Percentiles rank a stretch among this genome's conserved stretches.
phyloP scores from a whole-genome alignment of 148 eudicot genomes.

The Vaccinium myrtillus region DNA sequence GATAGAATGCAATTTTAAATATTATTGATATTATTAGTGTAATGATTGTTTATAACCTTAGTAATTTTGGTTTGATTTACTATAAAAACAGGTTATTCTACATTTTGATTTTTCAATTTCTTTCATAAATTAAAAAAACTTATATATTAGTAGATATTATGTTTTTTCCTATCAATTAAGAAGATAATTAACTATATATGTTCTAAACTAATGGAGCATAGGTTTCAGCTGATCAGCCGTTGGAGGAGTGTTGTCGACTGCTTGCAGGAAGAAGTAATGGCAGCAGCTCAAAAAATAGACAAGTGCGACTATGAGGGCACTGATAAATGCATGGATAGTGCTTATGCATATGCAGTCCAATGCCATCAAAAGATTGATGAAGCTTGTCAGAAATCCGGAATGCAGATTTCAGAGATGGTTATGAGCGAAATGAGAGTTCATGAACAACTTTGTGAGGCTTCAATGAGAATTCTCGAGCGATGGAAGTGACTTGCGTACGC shows the following conservation, averaged over 20 bases:
- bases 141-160: no score
- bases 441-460: slow-evolving; percentile 7
- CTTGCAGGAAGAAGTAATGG: neutral
- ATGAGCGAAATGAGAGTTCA: neutral
- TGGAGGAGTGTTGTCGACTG: neutral
- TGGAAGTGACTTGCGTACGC: neutral
- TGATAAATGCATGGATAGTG: neutral
- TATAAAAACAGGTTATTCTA: no score
- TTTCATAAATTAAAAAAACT: no score
- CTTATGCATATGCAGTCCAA: neutral
- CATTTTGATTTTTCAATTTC: no score
- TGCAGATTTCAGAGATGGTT: neutral
- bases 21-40: no score
- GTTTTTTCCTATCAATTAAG: neutral
- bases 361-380: slow-evolving; percentile 1
- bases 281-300: neutral
- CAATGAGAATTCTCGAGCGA: neutral
- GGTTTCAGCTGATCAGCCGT: neutral
- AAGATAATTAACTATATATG: neutral
- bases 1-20: no score
- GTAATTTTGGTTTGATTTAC: no score
- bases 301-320: neutral
- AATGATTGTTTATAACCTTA: no score
- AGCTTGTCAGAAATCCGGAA: neutral
- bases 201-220: neutral